Evolutionary conservation across 176 grass and related monocot species (phyloP).

Genomic region (Thinopyrum elongatum): DNA sequence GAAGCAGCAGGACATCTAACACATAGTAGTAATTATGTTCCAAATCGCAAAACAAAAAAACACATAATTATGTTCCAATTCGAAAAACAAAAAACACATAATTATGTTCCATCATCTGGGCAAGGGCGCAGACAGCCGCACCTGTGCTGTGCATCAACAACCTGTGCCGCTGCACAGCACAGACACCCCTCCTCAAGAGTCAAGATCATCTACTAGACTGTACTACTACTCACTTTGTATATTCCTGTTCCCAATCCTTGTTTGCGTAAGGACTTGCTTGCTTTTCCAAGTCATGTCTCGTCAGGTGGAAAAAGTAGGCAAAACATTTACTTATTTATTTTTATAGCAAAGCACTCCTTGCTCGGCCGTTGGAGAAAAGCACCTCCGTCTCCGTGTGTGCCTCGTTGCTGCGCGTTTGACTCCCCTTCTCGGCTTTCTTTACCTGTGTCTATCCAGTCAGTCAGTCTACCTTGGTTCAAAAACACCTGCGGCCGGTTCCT

Average conservation of each 20-base stretch:
- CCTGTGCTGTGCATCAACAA: neutral
- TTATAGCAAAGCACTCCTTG: neutral
- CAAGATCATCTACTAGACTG: too few relatives aligned
- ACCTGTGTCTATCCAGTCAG: neutral
- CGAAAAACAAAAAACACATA: too few relatives aligned
- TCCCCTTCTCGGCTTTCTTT: neutral
- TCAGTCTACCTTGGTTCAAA: neutral
- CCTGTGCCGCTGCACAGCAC: neutral
- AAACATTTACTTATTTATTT: too few relatives aligned
- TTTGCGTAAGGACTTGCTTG: neutral
- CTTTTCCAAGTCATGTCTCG: neutral
- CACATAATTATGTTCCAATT: too few relatives aligned
- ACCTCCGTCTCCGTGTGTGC: neutral
- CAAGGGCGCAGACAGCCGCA: neutral
- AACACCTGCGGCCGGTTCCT: neutral
- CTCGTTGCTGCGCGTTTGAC: neutral
- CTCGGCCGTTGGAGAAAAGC: neutral
- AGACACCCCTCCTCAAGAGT: neutral
- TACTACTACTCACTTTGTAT: too few relatives aligned
- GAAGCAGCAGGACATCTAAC: neutral
- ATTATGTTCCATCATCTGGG: constrained; percentile 25
- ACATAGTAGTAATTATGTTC: too few relatives aligned
- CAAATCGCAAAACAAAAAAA: too few relatives aligned
- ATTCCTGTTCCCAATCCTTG: neutral
- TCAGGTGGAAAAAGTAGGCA: neutral